These are phyloP conservation scores for Xylaria curta DNA, from an alignment of 495 filamentous ascomycete genomes.

Conservation along the genomic window DNA sequence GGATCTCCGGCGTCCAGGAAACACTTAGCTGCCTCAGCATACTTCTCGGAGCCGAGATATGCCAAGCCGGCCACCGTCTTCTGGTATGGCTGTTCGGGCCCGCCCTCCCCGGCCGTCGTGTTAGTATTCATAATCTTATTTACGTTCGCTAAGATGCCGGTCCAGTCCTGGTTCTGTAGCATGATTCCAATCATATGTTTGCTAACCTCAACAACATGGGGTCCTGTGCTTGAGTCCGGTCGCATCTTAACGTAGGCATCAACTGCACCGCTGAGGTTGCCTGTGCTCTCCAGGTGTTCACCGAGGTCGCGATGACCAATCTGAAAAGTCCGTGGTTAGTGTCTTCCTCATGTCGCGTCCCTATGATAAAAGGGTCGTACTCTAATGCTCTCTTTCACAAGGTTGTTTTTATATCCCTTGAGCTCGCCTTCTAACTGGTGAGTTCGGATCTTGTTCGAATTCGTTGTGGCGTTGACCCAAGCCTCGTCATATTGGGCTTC, in stretches of 20 bases:
- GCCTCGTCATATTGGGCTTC: constrained; percentile 68
- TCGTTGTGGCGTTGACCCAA: constrained; percentile 71
- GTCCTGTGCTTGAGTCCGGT: constrained; percentile 51
- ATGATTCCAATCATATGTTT: constrained; percentile 52
- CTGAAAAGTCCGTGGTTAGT: constrained; percentile 34
- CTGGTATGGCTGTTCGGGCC: constrained; percentile 65
- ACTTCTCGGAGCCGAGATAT: constrained; percentile 68
- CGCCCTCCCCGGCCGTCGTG: constrained; percentile 63
- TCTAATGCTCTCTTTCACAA: constrained; percentile 96
- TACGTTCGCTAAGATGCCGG: constrained; percentile 66
- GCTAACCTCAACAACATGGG: constrained; percentile 52
- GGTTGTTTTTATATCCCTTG: constrained; percentile 93
- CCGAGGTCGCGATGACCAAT: constrained; percentile 58
- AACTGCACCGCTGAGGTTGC: constrained; percentile 46
- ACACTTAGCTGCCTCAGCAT: constrained; percentile 71
- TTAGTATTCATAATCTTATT: constrained; percentile 66
- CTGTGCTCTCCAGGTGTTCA: constrained; percentile 52
- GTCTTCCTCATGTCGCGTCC: not conserved
- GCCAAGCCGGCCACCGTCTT: constrained; percentile 72
- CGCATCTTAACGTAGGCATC: constrained; percentile 55
- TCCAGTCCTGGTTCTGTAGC: constrained; percentile 54
- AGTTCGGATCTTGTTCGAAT: constrained; percentile 68
- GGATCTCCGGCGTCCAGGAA: constrained; percentile 68
- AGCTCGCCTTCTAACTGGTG: constrained; percentile 81
- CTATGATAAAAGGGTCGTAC: constrained; percentile 53